Conservation (phyloP, 2,329 filamentous ascomycete species). For the Escovopsis weberi region DNA sequence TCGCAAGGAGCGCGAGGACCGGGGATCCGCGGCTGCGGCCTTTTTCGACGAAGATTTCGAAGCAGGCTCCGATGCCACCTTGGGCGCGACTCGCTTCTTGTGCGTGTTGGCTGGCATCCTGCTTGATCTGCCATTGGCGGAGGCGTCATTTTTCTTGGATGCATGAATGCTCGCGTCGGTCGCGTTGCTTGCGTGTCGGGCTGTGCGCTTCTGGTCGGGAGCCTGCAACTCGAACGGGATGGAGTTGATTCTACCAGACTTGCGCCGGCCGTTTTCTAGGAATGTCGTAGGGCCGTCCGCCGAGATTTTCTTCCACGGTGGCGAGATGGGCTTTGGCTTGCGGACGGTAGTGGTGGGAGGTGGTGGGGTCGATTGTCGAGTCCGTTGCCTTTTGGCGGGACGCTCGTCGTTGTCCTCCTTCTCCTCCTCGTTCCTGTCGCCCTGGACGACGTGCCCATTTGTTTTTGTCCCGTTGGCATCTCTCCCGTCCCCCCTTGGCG, state of each 20-base stretch:
- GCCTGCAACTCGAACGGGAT: slow-evolving; percentile 28
- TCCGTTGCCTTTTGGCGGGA: slow-evolving; percentile 52
- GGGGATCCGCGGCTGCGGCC: slow-evolving; percentile 12
- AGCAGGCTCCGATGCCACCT: slow-evolving; percentile 11
- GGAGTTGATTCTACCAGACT: slow-evolving; percentile 51
- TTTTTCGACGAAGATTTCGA: slow-evolving; percentile 19
- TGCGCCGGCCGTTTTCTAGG: slow-evolving; percentile 55
- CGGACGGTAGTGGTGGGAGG: slow-evolving; percentile 18
- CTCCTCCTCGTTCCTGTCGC: too few relatives aligned
- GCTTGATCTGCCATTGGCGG: slow-evolving; percentile 14
- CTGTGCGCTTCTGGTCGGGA: slow-evolving; percentile 35
- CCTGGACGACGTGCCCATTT: slow-evolving; percentile 7
- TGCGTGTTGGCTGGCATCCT: slow-evolving; percentile 13
- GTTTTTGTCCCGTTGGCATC: background rate
- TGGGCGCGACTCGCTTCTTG: slow-evolving; percentile 14
- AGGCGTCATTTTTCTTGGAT: slow-evolving; percentile 14
- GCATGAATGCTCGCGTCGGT: slow-evolving; percentile 16
- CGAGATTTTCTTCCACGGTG: slow-evolving; percentile 80
- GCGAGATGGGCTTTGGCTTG: slow-evolving; percentile 48
- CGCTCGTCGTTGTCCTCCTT: slow-evolving; percentile 24
- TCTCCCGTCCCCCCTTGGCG: slow-evolving; percentile 5
- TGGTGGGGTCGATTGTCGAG: slow-evolving; percentile 31
- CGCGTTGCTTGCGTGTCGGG: slow-evolving; percentile 24
- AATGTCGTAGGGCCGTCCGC: slow-evolving; percentile 83
- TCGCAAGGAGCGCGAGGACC: slow-evolving; percentile 19